Base-by-base conservation (phyloP, 257 asterid genomes). In the Rehmannia glutinosa region DNA sequence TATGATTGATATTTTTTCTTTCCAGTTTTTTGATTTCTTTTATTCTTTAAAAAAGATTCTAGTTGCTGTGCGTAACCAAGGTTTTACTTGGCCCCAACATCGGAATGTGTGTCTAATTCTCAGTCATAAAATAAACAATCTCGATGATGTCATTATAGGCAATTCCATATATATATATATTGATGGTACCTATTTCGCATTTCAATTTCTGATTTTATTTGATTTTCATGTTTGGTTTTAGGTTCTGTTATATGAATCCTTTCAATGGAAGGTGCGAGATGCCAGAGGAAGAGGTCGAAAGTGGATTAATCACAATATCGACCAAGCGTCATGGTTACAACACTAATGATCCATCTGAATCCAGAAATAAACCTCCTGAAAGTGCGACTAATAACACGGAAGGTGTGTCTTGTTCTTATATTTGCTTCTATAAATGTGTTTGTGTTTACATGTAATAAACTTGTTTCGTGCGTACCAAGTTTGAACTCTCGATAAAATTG, bases 201-300 rank as follows among this genome's bases (percentile, higher is more conserved):
- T 17, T 50, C 24, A 13, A 9, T 64, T 46, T 51, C 36, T 71
- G 54, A 24, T 15, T 61, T 42, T 55, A 16, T 17, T 16, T 15
- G 51, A 15, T 66, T 64, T 66, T 45, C n/a, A 35, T 60, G 33
- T 55, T 61, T 71, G 55, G 63, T 28, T 77, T 51, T 57, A 87
- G 97, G 95, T 90, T 85, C 79, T 90, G 97, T 73, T 85, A 75
- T 75, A 82, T 87, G 95, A 73, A 70, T 70, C 97, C 97, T 8
- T 87, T 87, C 50, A 49, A 30, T 52, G 89, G 87, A 41, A 76
- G 42, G 28, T 89, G 96, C 4, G 86, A 87, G 51, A 50, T 62
- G 60, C 86, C 92, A 6, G 96, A 84, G 73, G 81, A 84, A 57
- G 71, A 74, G 53, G 86, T 80, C 35, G 83, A 69, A 75, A 79